Conservation (phyloP, 805 yeast genomes). For the Debaryomyces castellii region DNA sequence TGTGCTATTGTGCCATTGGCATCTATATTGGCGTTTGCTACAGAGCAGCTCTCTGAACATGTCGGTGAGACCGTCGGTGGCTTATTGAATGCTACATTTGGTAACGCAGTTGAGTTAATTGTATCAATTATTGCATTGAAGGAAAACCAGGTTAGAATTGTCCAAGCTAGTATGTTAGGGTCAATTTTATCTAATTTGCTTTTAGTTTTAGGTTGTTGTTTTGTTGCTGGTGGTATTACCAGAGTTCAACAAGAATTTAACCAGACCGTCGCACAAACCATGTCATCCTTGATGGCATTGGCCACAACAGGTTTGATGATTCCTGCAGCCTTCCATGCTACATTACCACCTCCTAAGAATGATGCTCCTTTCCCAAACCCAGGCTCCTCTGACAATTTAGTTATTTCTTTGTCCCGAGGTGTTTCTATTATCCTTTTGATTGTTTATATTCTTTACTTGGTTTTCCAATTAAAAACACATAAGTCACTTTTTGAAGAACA, state of each 20-base stretch:
- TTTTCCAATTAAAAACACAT: constrained; percentile 90
- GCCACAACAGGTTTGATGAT: constrained; percentile 85
- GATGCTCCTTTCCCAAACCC: constrained; percentile 41
- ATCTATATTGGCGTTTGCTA: constrained; percentile 83
- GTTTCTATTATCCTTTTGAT: constrained; percentile 76
- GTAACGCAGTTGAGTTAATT: constrained; percentile 95
- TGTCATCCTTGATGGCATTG: constrained; percentile 90
- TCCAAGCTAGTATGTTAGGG: constrained; percentile 97
- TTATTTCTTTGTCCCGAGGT: constrained; percentile 79
- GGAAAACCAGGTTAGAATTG: constrained; percentile 87
- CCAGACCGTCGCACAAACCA: constrained; percentile 97
- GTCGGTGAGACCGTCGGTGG: constrained; percentile 95
- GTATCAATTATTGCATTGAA: constrained; percentile 87
- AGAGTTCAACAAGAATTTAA: constrained; percentile 85
- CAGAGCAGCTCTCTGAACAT: constrained; percentile 85
- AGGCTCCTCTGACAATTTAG: constrained; percentile 41
- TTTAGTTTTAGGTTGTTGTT: constrained; percentile 93
- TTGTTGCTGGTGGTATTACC: constrained; percentile 87
- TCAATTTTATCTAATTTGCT: constrained; percentile 85
- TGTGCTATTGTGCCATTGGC: constrained; percentile 92
- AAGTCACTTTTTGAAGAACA: constrained; percentile 65
- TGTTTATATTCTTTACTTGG: constrained; percentile 74
- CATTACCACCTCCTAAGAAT: constrained; percentile 51
- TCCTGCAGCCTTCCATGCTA: constrained; percentile 95
- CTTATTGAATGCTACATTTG: constrained; percentile 91